Base-by-base conservation (phyloP, 2,329 filamentous ascomycete species). In the Hypoxylon sp. region DNA sequence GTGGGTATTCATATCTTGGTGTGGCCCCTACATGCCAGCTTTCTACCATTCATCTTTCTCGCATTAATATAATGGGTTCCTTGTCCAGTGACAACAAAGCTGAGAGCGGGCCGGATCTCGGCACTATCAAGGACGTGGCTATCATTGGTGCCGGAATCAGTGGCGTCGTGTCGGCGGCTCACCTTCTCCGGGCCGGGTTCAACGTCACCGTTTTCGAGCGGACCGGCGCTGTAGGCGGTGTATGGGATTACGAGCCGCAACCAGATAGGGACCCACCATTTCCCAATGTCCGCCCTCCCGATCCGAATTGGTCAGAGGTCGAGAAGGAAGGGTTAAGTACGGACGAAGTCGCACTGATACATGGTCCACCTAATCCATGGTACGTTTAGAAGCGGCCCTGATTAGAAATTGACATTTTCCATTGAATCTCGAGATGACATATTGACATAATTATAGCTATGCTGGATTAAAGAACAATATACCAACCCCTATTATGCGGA, bases 401-500 rank as follows among this genome's bases (percentile, higher is more conserved):
- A 8, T 44, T 17, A 1, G 9, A 9, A 14, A 3, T 9, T 19
- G n/a, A 42, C 39, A 5, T 37, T 10, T 56, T n/a, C 31, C 14
- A 24, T 35, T 31, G 13, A 35, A 22, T 17, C n/a, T 13, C 14
- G 10, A 31, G 5, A 29, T n/a, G 19, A 8, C 3, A 51, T 60
- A 39, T 44, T 70, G 8, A 70, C 48, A 22, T 26, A 22, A 17
- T 51, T 6, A n/a, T 2, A 70, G 68, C 85, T 80, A 86, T 64
- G 79, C 78, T 4, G 84, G 85, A 2, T 80, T 94, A 6, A 90
- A 90, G 74, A 93, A 92, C 37, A 96, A 95, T 73, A 91, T 94
- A 3, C 91, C 92, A 0, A 89, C 90, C n/a, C 83, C 77, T 22
- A 73, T 85, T 2, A 81, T 86, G 78, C 76, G 78, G 46, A 84